phyloP scores from a whole-genome alignment of 345 rosid genomes.

The Barbarea vulgaris region DNA sequence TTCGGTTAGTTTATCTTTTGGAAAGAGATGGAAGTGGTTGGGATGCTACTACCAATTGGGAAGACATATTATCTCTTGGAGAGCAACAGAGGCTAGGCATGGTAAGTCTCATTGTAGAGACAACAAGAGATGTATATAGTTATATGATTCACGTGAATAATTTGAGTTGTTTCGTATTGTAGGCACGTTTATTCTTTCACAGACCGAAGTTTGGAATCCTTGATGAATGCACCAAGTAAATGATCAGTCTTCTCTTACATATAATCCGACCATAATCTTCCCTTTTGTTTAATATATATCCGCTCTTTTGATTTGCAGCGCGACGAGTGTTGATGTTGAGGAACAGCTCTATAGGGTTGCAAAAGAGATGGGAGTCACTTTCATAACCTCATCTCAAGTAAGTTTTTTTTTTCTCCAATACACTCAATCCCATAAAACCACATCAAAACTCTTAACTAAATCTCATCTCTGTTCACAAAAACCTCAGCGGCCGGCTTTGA shows the following conservation, averaged over 20 bases:
- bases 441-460: not conserved
- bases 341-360: constrained; percentile 93
- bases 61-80: constrained; percentile 92
- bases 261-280: not conserved
- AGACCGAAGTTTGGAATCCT: constrained; percentile 90
- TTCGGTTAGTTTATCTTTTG: constrained; percentile 78
- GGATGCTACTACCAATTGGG: constrained; percentile 87
- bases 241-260: constrained; percentile 8
- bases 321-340: constrained; percentile 95
- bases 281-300: not conserved
- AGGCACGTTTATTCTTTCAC: constrained; percentile 98
- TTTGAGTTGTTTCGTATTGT: constrained; percentile 32
- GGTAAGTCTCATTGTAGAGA: constrained; percentile 52
- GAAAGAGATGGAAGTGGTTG: constrained; percentile 86
- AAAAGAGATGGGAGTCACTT: constrained; percentile 77
- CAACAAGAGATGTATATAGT: not conserved
- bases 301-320: constrained; percentile 52
- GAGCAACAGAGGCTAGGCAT: constrained; percentile 98
- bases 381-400: constrained; percentile 94
- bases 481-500: constrained; percentile 87
- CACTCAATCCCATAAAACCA: not conserved
- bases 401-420: constrained; percentile 10
- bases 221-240: constrained; percentile 98
- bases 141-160: not conserved
- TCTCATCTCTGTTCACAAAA: not conserved